Evolutionary conservation across 2,329 filamentous ascomycete species (phyloP), one percentile per base, ranked within the genome.

Genomic region (Podosphaera xanthii): DNA sequence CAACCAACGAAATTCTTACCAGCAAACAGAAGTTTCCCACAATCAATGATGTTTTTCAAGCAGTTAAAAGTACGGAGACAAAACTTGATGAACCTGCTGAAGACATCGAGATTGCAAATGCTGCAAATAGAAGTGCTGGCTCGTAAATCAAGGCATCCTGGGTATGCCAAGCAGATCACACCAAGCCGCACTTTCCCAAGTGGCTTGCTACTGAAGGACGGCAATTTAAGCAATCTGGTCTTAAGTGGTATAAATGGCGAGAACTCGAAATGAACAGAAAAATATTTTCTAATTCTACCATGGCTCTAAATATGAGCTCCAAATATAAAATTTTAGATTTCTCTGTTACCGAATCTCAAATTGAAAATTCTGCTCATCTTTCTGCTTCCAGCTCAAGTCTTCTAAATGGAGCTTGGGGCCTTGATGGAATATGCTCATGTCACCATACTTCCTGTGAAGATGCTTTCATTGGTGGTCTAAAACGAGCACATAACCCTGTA

Each of bases 341-440:
- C 53, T 56, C 53, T 56, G 53, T 40, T 22, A 56, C 34, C 34
- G 53, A 56, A 22, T 56, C 53, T 56, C 34, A 56, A 56, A 7
- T 14, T 56, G 53, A 56, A 56, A 3, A 9, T 14, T 56, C 53
- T n/a, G 22, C 53, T 40, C 42, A 56, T 22, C 53, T 42, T 50
- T 12, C 34, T 30, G 22, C 12, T 40, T 2, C 14, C 2, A 8
- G 10, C 2, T 8, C n/a, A 40, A 40, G 30, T 3, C 38, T 30
- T 22, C 2, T n/a, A 22, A 40, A 56, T n/a, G 5, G 34, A 40
- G 22, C 30, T 22, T 40, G 53, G 35, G 53, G 35, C 30, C 53
- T 56, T 22, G 53, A 56, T 56, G 42, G 34, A 9, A 56, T 56
- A 36, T 56, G 53, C 12, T 56, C 53, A n/a, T 56, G 53, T 12